A percentile compares a stretch with the other conserved stretches of the same genome.
phyloP scores from a whole-genome alignment of 2,329 filamentous ascomycete genomes.

The Chrysosphaeria jannelii region DNA sequence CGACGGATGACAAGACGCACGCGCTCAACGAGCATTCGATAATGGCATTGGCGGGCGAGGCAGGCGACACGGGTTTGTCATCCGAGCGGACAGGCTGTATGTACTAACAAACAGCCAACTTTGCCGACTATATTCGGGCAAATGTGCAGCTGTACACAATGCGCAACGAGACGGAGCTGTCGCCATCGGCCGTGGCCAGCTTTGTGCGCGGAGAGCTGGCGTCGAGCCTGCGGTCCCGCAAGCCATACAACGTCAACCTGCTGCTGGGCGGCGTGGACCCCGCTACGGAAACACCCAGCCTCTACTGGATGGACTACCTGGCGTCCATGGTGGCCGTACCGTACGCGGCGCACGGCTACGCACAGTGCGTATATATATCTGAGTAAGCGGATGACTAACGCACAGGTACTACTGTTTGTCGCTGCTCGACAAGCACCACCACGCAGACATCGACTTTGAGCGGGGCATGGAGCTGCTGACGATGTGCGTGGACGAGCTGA shows the following conservation, averaged over 20 bases:
- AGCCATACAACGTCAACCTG: constrained; percentile 91
- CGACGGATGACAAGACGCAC: constrained; percentile 86
- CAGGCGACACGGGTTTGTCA: constrained; percentile 56
- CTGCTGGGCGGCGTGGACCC: constrained; percentile 81
- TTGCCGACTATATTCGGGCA: constrained; percentile 96
- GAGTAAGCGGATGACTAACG: neutral
- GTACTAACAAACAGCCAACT: constrained; percentile 42
- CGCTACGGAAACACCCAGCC: constrained; percentile 63
- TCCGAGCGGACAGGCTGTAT: neutral
- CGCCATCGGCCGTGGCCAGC: constrained; percentile 62
- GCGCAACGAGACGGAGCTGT: constrained; percentile 84
- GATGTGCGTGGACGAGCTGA: constrained; percentile 91
- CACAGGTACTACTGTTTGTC: constrained; percentile 80
- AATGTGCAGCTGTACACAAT: constrained; percentile 96
- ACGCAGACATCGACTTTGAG: constrained; percentile 70
- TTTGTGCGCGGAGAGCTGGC: constrained; percentile 90
- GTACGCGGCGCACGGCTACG: constrained; percentile 93
- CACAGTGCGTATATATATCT: constrained; percentile 32
- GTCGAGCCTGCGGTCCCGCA: constrained; percentile 63
- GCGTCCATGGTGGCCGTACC: constrained; percentile 66
- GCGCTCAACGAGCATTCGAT: constrained; percentile 76
- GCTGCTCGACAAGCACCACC: constrained; percentile 94
- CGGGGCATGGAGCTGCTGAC: constrained; percentile 76
- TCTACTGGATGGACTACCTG: constrained; percentile 96
- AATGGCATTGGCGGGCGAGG: constrained; percentile 85